phyloP scores from a whole-genome alignment of 306 rosid genomes.

The Fragaria iinumae region DNA sequence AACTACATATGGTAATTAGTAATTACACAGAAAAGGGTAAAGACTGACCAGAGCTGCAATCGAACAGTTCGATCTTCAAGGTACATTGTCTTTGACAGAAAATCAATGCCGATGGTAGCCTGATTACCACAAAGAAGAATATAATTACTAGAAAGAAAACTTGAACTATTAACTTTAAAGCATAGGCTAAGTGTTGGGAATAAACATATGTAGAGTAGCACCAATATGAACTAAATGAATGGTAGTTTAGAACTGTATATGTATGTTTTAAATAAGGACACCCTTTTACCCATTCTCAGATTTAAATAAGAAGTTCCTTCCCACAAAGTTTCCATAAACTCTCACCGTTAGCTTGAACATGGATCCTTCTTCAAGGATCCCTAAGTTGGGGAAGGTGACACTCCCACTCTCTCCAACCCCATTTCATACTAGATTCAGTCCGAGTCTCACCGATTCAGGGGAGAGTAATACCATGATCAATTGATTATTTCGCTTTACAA shows the following conservation, averaged over 20 bases:
- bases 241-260: neutral
- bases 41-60: constrained; percentile 53
- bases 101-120: constrained; percentile 61
- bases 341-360: neutral
- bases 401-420: neutral
- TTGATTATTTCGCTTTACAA: neutral
- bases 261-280: neutral
- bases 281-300: neutral
- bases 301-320: neutral
- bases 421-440: neutral
- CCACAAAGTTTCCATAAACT: neutral
- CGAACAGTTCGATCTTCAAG: constrained; percentile 62
- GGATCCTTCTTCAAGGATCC: neutral
- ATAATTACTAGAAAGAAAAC: neutral
- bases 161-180: neutral
- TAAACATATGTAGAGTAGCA: neutral
- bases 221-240: neutral
- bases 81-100: constrained; percentile 61
- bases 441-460: neutral
- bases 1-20: neutral
- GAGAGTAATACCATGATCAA: neutral
- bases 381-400: neutral
- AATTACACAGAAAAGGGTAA: neutral
- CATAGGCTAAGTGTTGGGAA: neutral
- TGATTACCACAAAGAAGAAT: constrained; percentile 17